These are phyloP conservation scores for Fusarium tricinctum DNA, from an alignment of 2,329 filamentous ascomycete genomes.

Conservation along the genomic window DNA sequence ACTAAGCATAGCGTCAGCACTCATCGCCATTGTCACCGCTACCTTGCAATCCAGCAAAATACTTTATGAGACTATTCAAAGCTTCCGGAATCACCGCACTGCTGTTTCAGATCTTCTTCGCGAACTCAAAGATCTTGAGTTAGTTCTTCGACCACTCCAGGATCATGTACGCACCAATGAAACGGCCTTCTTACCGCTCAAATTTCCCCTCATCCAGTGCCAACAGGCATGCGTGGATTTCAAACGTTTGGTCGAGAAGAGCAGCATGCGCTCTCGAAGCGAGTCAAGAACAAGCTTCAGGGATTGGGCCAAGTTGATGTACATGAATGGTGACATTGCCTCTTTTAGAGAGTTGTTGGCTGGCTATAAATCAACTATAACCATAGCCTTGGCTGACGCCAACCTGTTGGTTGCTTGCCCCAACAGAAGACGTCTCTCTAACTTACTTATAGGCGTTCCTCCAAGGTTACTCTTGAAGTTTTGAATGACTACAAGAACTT, in stretches of 20 bases:
- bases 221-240: slow-evolving; percentile 60
- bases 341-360: slow-evolving; percentile 57
- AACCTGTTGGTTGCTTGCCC: slow-evolving; percentile 30
- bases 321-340: slow-evolving; percentile 60
- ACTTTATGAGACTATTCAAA: slow-evolving; percentile 39
- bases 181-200: slow-evolving; percentile 32
- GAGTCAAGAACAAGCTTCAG: slow-evolving; percentile 50
- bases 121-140: slow-evolving; percentile 19
- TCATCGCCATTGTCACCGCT: slow-evolving; percentile 32
- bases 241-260: slow-evolving; percentile 52
- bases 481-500: slow-evolving; percentile 40
- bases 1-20: slow-evolving; percentile 11
- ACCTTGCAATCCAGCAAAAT: slow-evolving; percentile 38
- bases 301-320: slow-evolving; percentile 61
- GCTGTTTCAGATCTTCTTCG: slow-evolving; percentile 23
- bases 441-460: slow-evolving; percentile 2
- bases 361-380: slow-evolving; percentile 56
- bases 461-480: slow-evolving; percentile 24
- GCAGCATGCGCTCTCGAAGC: slow-evolving; percentile 37
- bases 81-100: slow-evolving; percentile 32
- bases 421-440: background rate
- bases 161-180: slow-evolving; percentile 25
- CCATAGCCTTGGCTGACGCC: slow-evolving; percentile 42
- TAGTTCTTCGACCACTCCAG: slow-evolving; percentile 3
- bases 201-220: slow-evolving; percentile 57